These are phyloP conservation scores for Neckera pumila DNA, from an alignment of 225 moss, liverwort and hornwort genomes.

Conservation along the genomic window DNA sequence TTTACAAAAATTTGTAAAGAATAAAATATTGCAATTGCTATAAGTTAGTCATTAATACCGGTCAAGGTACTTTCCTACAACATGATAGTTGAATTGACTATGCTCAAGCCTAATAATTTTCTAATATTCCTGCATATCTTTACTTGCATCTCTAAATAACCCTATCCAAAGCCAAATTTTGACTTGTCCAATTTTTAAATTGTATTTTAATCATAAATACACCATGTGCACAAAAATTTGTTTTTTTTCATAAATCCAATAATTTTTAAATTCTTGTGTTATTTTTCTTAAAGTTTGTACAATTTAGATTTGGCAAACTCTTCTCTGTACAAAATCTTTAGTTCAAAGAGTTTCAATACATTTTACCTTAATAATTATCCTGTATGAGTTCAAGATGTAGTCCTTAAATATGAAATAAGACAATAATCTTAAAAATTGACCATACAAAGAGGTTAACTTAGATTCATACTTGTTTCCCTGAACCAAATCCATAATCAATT, in stretches of 20 bases:
- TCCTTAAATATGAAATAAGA: neutral
- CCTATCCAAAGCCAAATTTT: neutral
- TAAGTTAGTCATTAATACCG: neutral
- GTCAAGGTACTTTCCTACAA: neutral
- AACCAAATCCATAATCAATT: neutral
- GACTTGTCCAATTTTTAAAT: neutral
- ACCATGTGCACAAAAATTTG: neutral
- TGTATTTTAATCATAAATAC: neutral
- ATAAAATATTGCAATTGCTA: neutral
- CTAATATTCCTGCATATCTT: neutral
- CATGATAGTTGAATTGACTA: neutral
- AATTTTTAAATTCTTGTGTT: neutral
- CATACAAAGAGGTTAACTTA: neutral
- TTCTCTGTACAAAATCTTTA: neutral
- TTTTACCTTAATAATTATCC: neutral
- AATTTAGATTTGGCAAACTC: neutral
- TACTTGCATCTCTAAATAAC: neutral
- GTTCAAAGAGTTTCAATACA: neutral
- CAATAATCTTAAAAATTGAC: neutral
- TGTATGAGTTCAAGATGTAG: accelerated
- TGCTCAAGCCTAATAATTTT: neutral
- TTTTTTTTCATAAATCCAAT: neutral
- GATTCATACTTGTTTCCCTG: neutral
- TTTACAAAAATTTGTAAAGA: neutral
- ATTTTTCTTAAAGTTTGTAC: neutral